phyloP scores from a whole-genome alignment of 768 basidiomycete species.

The Leccinum subgranulosum region DNA sequence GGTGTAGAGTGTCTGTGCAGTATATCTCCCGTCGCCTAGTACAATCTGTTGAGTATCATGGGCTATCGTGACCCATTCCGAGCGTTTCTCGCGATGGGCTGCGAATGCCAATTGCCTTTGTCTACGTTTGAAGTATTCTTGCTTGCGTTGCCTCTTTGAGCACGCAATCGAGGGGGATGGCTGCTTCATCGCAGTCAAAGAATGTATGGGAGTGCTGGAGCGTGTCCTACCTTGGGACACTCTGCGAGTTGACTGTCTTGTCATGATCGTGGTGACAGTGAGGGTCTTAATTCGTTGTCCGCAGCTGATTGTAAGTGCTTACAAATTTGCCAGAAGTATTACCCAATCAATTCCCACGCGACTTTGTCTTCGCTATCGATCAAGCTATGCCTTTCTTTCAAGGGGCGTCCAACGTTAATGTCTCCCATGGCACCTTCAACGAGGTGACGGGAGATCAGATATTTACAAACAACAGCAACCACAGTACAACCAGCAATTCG shows the following conservation, averaged over 20 bases:
- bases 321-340: background rate
- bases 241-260: slow-evolving; percentile 20
- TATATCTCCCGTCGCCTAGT: slow-evolving; percentile 41
- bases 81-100: slow-evolving; percentile 25
- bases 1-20: slow-evolving; percentile 24
- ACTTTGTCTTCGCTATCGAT: background rate
- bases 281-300: background rate
- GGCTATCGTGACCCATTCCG: slow-evolving; percentile 33
- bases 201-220: slow-evolving; percentile 19
- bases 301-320: background rate
- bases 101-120: slow-evolving; percentile 20
- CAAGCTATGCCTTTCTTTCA: slow-evolving; percentile 27
- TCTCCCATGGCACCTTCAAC: slow-evolving; percentile 17
- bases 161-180: slow-evolving; percentile 7
- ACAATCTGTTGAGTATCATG: slow-evolving; percentile 37
- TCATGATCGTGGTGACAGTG: slow-evolving; percentile 11
- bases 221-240: slow-evolving; percentile 28
- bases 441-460: slow-evolving; percentile 21
- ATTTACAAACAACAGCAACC: slow-evolving; percentile 17
- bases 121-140: slow-evolving; percentile 19
- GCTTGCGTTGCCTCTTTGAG: slow-evolving; percentile 22
- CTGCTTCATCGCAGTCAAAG: slow-evolving; percentile 28
- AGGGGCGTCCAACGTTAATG: slow-evolving; percentile 14
- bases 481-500: slow-evolving; percentile 10
- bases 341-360: background rate